These are phyloP conservation scores for Fusarium pilosicola DNA, from an alignment of 2,329 filamentous ascomycete species.

Conservation along the genomic window DNA sequence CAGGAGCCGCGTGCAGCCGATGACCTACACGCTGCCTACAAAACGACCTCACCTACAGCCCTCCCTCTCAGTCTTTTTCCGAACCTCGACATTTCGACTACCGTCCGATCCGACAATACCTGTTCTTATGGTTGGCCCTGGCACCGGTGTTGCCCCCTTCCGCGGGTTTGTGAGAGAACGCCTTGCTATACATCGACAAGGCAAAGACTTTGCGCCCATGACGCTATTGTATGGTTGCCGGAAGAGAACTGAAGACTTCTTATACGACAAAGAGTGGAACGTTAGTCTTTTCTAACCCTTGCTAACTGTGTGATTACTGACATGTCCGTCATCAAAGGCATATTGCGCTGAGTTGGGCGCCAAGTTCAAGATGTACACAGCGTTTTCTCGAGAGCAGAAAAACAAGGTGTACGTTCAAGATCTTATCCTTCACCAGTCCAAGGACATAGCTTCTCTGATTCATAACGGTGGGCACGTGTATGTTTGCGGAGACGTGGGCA, in stretches of 20 bases:
- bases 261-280: accelerated
- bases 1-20: not conserved
- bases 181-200: not conserved
- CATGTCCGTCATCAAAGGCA: accelerated
- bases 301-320: accelerated
- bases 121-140: not conserved
- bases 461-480: not conserved
- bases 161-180: not conserved
- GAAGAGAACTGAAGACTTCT: accelerated
- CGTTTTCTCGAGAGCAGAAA: accelerated
- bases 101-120: not conserved
- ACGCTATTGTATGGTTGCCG: accelerated
- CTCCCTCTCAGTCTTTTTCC: not conserved
- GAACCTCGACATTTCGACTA: not conserved
- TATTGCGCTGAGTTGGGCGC: not conserved
- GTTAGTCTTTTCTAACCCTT: accelerated
- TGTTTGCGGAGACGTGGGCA: not conserved
- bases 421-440: accelerated
- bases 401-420: not conserved
- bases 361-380: not conserved
- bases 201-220: not conserved
- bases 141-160: not conserved
- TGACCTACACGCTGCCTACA: accelerated
- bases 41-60: not conserved
- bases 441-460: accelerated